Conservation (phyloP, 495 filamentous ascomycete genomes). For the Pyronema domesticum region DNA sequence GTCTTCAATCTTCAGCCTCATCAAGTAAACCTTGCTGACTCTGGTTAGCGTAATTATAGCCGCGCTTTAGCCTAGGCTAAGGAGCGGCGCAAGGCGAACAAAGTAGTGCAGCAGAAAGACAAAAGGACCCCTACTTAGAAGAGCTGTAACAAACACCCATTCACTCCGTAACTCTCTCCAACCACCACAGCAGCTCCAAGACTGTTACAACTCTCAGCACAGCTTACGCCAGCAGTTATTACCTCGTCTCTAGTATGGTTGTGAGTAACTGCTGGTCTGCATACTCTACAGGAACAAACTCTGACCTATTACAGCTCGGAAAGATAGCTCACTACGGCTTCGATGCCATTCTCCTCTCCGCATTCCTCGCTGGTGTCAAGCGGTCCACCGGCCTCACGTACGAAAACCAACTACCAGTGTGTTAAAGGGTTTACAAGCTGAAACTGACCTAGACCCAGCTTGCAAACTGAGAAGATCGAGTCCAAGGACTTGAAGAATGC, state of each 20-base stretch:
- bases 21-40: too few relatives aligned
- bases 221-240: too few relatives aligned
- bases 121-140: too few relatives aligned
- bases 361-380: conserved; percentile 89
- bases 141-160: too few relatives aligned
- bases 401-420: conserved; percentile 28
- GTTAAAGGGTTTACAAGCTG: conserved; percentile 7
- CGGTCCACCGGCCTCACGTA: conserved; percentile 96
- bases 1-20: too few relatives aligned
- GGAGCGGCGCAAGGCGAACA: too few relatives aligned
- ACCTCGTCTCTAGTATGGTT: not conserved
- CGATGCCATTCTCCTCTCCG: conserved; percentile 85
- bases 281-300: not conserved
- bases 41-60: too few relatives aligned
- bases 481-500: conserved; percentile 74
- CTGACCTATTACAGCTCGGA: conserved; percentile 48
- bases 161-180: too few relatives aligned
- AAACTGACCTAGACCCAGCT: conserved; percentile 36
- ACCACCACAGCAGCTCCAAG: too few relatives aligned
- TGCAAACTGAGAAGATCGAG: conserved; percentile 74
- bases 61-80: too few relatives aligned
- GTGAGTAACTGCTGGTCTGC: not conserved
- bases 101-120: too few relatives aligned
- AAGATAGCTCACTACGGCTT: conserved; percentile 86
- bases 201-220: too few relatives aligned